phyloP scores from a whole-genome alignment of 495 filamentous ascomycete species.

The Podospora fimiseda region DNA sequence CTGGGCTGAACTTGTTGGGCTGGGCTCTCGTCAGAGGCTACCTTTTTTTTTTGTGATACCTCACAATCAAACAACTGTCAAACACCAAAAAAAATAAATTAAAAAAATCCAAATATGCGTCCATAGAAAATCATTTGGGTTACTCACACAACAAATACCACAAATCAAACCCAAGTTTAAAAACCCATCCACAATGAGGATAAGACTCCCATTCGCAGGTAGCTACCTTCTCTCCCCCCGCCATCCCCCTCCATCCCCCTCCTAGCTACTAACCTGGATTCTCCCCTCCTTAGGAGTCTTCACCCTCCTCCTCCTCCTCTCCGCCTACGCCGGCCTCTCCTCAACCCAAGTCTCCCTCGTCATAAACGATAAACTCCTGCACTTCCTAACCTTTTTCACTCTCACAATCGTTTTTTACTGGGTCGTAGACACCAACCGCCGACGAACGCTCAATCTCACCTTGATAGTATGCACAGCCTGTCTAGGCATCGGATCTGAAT shows the following conservation, averaged over 20 bases:
- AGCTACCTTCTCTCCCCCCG: conserved; percentile 13
- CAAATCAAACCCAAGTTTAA: background rate
- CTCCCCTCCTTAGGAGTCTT: conserved; percentile 57
- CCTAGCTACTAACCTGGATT: conserved; percentile 4
- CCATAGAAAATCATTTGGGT: too few relatives aligned
- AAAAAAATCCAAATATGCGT: too few relatives aligned
- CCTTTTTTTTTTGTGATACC: too few relatives aligned
- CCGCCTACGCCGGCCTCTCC: conserved; percentile 72
- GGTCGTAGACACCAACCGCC: conserved; percentile 84
- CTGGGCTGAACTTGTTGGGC: too few relatives aligned
- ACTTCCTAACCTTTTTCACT: conserved; percentile 82
- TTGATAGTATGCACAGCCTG: conserved; percentile 68
- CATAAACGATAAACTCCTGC: conserved; percentile 83
- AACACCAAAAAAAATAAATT: too few relatives aligned
- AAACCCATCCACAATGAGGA: conserved; percentile 46
- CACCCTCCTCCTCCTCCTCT: conserved; percentile 62
- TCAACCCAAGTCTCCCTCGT: conserved; percentile 46
- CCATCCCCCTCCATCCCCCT: conserved; percentile 3
- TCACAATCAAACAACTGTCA: too few relatives aligned
- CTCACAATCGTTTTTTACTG: conserved; percentile 91
- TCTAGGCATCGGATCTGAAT: conserved; percentile 77
- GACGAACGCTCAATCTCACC: conserved; percentile 77
- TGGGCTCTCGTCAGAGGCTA: too few relatives aligned
- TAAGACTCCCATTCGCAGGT: conserved; percentile 72
- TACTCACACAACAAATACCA: too few relatives aligned